A percentile compares a stretch with the other conserved stretches of the same genome.
Evolutionary conservation across 305 asterid species (phyloP).

Genomic region (Coffea humblotiana): DNA sequence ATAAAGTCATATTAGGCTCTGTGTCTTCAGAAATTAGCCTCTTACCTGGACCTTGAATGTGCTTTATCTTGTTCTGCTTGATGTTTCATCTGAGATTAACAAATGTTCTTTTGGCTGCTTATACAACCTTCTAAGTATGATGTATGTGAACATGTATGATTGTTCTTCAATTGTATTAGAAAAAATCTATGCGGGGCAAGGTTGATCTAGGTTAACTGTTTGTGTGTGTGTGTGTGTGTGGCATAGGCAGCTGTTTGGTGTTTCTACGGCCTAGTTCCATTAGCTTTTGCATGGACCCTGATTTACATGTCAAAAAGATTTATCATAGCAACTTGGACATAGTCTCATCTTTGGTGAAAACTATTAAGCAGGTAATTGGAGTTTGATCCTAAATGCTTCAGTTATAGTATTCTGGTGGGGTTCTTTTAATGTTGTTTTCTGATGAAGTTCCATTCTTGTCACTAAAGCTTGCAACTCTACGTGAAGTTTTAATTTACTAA

Average conservation of each 20-base stretch:
- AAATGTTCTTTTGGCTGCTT: background rate
- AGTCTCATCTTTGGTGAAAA: background rate
- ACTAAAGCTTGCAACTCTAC: background rate
- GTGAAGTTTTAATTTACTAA: background rate
- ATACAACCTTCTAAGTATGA: background rate
- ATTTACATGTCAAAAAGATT: background rate
- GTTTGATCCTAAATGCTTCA: background rate
- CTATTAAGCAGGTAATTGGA: background rate
- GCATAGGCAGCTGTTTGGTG: background rate
- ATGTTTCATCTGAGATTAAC: background rate
- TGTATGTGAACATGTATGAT: background rate
- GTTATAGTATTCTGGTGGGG: background rate
- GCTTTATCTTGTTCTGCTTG: background rate
- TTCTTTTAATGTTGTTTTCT: background rate
- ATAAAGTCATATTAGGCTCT: background rate
- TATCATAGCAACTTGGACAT: background rate
- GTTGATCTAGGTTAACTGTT: background rate
- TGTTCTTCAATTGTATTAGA: background rate
- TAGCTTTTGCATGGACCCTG: background rate
- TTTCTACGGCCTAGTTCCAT: background rate
- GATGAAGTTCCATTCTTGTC: background rate
- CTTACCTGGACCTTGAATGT: background rate
- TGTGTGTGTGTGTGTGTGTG: no score
- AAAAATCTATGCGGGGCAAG: background rate
- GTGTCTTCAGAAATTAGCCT: background rate